Percentiles rank a stretch among this genome's conserved stretches.
Evolutionary conservation across 257 asterid genomes (phyloP).

Genomic region (Solanum habrochaites): DNA sequence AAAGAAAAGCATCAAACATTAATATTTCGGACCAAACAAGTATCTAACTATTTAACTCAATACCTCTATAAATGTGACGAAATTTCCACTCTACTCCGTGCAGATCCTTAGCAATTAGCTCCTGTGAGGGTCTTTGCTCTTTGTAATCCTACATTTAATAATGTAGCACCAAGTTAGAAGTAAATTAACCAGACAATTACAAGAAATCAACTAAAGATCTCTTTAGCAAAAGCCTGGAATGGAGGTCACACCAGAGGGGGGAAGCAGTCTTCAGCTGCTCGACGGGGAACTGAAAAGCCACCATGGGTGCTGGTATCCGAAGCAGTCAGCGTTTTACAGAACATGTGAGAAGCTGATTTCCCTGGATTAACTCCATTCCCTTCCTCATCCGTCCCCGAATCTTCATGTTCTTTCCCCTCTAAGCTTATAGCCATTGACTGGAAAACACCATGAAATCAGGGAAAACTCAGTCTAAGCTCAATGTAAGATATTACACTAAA

Average conservation of each 20-base stretch:
- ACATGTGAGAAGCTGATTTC: conserved; percentile 89
- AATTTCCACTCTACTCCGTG: conserved; percentile 97
- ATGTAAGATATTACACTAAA: background rate
- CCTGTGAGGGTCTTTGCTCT: conserved; percentile 96
- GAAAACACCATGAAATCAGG: background rate
- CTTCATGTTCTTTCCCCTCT: conserved; percentile 56
- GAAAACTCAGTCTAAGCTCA: background rate
- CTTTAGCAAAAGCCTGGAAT: background rate
- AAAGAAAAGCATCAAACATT: conserved; percentile 7
- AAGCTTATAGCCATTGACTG: conserved; percentile 34
- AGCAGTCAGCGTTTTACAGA: conserved; percentile 95
- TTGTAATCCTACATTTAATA: conserved; percentile 51
- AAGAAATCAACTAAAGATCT: background rate
- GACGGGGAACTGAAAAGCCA: conserved; percentile 96
- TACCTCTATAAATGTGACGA: conserved; percentile 96
- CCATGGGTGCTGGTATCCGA: conserved; percentile 98
- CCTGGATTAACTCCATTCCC: conserved; percentile 34
- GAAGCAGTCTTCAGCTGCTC: conserved; percentile 99
- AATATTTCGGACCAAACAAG: background rate
- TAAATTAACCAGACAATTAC: background rate
- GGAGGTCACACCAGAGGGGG: conserved; percentile 75
- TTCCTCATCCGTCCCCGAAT: conserved; percentile 36
- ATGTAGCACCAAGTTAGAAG: background rate
- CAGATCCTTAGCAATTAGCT: conserved; percentile 80
- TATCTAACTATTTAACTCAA: background rate